Conservation (phyloP, 768 basidiomycete species). For the Lentinula aciculospora region DNA sequence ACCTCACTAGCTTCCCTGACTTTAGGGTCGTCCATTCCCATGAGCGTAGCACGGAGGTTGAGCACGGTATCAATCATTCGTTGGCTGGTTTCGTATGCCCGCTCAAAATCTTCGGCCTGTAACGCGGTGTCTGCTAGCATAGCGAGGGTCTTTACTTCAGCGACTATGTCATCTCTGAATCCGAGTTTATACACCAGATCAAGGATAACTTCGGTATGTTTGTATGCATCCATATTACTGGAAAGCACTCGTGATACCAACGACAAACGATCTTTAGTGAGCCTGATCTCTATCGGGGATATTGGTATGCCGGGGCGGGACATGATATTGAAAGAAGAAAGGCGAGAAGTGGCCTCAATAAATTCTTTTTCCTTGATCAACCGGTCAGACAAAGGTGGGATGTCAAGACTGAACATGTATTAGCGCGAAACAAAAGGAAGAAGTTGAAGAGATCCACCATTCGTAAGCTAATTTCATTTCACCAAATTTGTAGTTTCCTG, state of each 20-base stretch:
- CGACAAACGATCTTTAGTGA: conserved; percentile 83
- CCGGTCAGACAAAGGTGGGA: conserved; percentile 58
- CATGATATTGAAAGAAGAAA: conserved; percentile 86
- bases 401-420: conserved; percentile 53
- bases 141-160: conserved; percentile 76
- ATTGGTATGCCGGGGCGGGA: conserved; percentile 73
- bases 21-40: conserved; percentile 28
- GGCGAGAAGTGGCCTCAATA: conserved; percentile 94
- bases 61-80: conserved; percentile 63
- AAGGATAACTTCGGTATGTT: conserved; percentile 86
- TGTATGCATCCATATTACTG: conserved; percentile 82
- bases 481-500: conserved; percentile 87
- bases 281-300: conserved; percentile 88
- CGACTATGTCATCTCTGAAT: conserved; percentile 62
- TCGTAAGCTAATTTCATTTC: conserved; percentile 98
- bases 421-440: conserved; percentile 7
- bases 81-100: conserved; percentile 67
- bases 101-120: conserved; percentile 71
- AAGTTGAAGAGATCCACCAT: conserved; percentile 48
- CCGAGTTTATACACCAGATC: conserved; percentile 90
- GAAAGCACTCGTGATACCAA: conserved; percentile 85
- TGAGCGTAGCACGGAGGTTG: conserved; percentile 34
- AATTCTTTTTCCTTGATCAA: conserved; percentile 78
- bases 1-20: conserved; percentile 67
- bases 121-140: conserved; percentile 91